Percentiles rank a stretch among this genome's conserved stretches.
phyloP scores from a whole-genome alignment of 1,284 basidiomycete species.

The Caloboletus firmus region DNA sequence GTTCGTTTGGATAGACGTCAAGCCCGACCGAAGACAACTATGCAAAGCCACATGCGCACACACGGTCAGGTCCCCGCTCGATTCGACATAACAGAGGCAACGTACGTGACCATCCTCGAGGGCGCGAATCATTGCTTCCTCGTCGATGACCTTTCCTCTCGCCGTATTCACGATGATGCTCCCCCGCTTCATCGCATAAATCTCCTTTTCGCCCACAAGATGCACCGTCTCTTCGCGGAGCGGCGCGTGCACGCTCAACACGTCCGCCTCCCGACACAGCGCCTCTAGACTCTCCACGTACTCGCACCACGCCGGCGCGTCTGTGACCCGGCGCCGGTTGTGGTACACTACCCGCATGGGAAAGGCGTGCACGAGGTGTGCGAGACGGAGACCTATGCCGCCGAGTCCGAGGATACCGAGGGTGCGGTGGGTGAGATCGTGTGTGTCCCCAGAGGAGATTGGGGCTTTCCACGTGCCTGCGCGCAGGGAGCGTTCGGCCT shows the following conservation, averaged over 20 bases:
- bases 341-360: constrained; percentile 90
- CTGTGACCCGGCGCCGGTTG: constrained; percentile 55
- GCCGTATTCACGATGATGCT: constrained; percentile 88
- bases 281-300: constrained; percentile 74
- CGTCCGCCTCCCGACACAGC: constrained; percentile 75
- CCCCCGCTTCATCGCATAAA: constrained; percentile 78
- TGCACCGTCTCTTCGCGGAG: constrained; percentile 73
- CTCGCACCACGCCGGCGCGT: constrained; percentile 72
- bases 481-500: constrained; percentile 68
- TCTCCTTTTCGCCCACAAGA: constrained; percentile 76
- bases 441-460: constrained; percentile 46
- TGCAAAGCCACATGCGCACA: not conserved
- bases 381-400: constrained; percentile 79
- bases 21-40: constrained; percentile 83
- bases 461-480: constrained; percentile 55
- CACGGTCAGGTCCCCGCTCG: not conserved
- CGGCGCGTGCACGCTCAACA: constrained; percentile 76
- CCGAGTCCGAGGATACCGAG: constrained; percentile 89
- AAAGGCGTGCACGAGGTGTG: constrained; percentile 69
- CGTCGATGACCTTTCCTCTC: constrained; percentile 86
- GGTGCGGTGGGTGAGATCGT: constrained; percentile 78
- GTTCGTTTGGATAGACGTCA: constrained; percentile 90
- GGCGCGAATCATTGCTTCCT: constrained; percentile 81
- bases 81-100: not conserved
- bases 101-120: constrained; percentile 80